Evolutionary conservation across 495 filamentous ascomycete genomes (phyloP), one percentile per base, ranked within the genome.

Genomic region (Barbatosphaeria neglecta): DNA sequence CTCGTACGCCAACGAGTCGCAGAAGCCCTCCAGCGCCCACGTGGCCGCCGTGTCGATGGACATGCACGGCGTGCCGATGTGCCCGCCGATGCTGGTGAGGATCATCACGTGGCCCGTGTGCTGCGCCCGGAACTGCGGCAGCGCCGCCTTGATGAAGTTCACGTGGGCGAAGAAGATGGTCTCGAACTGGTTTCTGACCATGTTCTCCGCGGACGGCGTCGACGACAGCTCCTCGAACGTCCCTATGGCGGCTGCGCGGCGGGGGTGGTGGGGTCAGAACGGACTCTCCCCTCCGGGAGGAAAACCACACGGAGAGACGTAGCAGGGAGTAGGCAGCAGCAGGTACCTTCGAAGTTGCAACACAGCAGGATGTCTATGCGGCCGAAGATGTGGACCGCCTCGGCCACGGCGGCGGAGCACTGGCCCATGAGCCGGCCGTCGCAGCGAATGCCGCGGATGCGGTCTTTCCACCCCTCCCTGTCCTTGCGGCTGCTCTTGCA

Each of bases 21-120:
- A 95, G 62, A 92, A 95, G n/a, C 92, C 92, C 64, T 98, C 92
- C 6, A 97, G 76, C 7, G 90, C 92, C 88, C 93, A 95, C 35
- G 86, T 87, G 20, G 87, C 81, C 38, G 92, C 89, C 54, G 86
- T 88, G 61, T 92, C 93, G 73, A 92, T 84, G 37, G 86, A 77
- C 61, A 97, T 77, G 13, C 88, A 87, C 0, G 92, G 92, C 2
- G 90, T 95, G 22, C 90, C 92, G 52, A 98, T 83, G 64, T 95
- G 87, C 6, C 86, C 88, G 24, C 86, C 89, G 56, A 95, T 86
- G 41, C 87, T 89, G 19, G 87, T 92, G 1, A 97, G 68, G 46
- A 95, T 77, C 55, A 96, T 81, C 46, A 98, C 82, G 65, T 98
- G 92, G 0, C 92, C 92, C 4, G 77, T 82, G 49, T 82, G 77